Evolutionary conservation across 345 rosid genomes (phyloP), one percentile per base, ranked within the genome.

Genomic region (Dipteronia sinensis): DNA sequence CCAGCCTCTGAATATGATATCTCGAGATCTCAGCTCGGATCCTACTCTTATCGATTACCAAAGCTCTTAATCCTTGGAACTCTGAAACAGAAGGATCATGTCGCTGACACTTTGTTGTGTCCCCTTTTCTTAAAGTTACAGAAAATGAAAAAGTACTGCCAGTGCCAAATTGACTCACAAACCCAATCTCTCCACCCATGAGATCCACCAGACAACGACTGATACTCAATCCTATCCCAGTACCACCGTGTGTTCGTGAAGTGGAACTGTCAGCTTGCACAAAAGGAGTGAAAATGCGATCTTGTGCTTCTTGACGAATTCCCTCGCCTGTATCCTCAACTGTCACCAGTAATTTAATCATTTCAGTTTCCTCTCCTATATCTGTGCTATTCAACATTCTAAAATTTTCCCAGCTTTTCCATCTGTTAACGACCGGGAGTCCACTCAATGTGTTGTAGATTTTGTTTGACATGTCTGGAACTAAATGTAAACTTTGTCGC

Each of bases 181-280:
- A 96, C 34, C 93, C 97, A 16, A 96, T 96, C 82, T 96, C 94
- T 63, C 99, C 98, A 13, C 82, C 89, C 99, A 96, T 96, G 69
- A 96, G 97, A 76, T 90, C 94, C 78, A 96, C 98, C 73, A 96
- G 85, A 82, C 89, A 89, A 79, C 88, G 90, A 89, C 98, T 91
- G 65, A 96, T 92, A 84, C 99, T 96, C 78, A 96, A 82, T 67
- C 99, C 99, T 71, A 96, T 96, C 71, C 98, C 98, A 19, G 98
- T 96, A 25, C 99, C 98, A 75, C 99, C 99, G 83, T 96, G 88
- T 19, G 92, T 93, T 61, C 99, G 90, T 8, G 99, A 96, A 40
- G 98, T 96, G 67, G 99, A 96, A 77, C 98, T 96, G 76, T 96
- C 99, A 8, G 97, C 99, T 84, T 96, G 99, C 92, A 96, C 87